phyloP scores from a whole-genome alignment of 2,329 filamentous ascomycete genomes.

The Aspergillus fischeri region DNA sequence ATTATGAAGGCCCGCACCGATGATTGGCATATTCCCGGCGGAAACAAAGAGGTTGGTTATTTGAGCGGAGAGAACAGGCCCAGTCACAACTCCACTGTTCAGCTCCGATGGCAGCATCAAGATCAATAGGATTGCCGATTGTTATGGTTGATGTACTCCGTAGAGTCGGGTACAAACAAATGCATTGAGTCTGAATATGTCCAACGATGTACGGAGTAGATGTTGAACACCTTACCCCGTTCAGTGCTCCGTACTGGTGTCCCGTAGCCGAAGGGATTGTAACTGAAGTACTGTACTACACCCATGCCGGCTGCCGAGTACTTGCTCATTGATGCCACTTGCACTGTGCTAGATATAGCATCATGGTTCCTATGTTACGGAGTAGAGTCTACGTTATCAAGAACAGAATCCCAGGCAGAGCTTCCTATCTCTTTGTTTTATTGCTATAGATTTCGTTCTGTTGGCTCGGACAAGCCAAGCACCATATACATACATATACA shows the following conservation, averaged over 20 bases:
- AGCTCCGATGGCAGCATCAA: conserved; percentile 1
- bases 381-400: neutral
- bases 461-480: neutral
- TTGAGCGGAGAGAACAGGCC: neutral
- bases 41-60: conserved; percentile 1
- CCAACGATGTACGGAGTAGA: too few species aligned
- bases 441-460: neutral
- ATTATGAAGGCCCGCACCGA: neutral
- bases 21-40: neutral
- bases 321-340: neutral
- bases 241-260: neutral
- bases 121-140: neutral
- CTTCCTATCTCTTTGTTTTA: neutral
- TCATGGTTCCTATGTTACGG: neutral
- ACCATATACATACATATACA: neutral
- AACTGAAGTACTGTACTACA: too few species aligned
- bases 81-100: conserved; percentile 5
- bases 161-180: too few species aligned
- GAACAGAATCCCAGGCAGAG: neutral
- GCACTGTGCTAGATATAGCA: neutral
- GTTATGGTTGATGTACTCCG: neutral
- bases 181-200: neutral
- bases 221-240: neutral
- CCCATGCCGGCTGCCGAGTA: too few species aligned
- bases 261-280: neutral